Conservation (phyloP, 2,329 filamentous ascomycete genomes). For the Beauveria pseudobassiana region DNA sequence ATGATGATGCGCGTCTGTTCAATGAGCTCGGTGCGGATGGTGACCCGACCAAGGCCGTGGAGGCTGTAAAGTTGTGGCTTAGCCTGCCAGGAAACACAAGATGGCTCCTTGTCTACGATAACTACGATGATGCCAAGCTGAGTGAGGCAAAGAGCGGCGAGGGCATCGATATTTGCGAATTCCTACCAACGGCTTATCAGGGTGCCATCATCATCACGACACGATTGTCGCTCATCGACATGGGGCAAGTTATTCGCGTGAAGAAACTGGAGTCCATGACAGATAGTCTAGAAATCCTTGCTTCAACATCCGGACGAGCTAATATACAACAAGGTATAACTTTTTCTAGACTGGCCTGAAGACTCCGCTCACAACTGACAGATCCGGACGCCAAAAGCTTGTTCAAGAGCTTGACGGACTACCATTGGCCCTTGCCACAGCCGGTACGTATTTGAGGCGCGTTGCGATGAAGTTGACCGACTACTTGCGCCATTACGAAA, state of each 20-base stretch:
- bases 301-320: conserved; percentile 24
- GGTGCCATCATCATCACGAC: conserved; percentile 36
- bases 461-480: conserved; percentile 21
- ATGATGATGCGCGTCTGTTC: conserved; percentile 20
- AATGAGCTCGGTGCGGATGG: conserved; percentile 15
- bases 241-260: conserved; percentile 26
- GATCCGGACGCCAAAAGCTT: neutral
- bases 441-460: conserved; percentile 1
- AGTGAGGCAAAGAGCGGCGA: conserved; percentile 12
- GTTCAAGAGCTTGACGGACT: conserved; percentile 1
- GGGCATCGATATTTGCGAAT: conserved; percentile 22
- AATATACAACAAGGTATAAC: conserved; percentile 18
- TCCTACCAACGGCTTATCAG: conserved; percentile 25
- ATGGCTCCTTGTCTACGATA: conserved; percentile 35
- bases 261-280: conserved; percentile 23
- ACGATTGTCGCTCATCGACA: conserved; percentile 23
- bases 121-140: conserved; percentile 25
- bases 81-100: conserved; percentile 23
- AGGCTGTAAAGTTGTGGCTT: conserved; percentile 31
- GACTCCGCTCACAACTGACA: neutral
- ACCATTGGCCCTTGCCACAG: neutral
- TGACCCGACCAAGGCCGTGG: conserved; percentile 19
- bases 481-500: too few species aligned
- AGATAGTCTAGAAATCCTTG: conserved; percentile 23
- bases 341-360: neutral